Evolutionary conservation across 345 rosid genomes (phyloP).

Genomic region (Eucalyptus regnans): DNA sequence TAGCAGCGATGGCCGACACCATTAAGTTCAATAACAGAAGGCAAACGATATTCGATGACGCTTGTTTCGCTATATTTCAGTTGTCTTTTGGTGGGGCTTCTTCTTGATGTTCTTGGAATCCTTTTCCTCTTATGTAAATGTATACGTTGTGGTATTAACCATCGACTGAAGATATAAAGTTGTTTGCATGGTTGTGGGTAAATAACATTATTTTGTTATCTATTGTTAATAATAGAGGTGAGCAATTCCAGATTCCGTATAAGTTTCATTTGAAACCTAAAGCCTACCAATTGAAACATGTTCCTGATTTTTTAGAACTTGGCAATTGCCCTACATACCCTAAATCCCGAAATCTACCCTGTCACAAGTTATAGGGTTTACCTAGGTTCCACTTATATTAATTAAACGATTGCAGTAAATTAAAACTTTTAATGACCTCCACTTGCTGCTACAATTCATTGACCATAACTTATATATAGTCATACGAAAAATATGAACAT

Average conservation of each 20-base stretch:
- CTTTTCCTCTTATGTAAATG: neutral
- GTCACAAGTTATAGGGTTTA: no score
- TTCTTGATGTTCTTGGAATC: neutral
- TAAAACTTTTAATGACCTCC: no score
- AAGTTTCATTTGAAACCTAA: no score
- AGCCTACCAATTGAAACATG: no score
- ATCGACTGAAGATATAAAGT: neutral
- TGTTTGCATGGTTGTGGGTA: neutral
- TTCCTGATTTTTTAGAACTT: no score
- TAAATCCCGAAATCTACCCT: no score
- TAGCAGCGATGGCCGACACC: neutral
- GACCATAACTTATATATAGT: no score
- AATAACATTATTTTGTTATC: neutral
- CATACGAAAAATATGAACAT: no score
- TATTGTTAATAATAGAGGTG: neutral
- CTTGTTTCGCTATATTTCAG: neutral
- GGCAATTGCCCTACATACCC: no score
- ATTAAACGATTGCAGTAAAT: no score
- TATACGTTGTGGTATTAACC: neutral
- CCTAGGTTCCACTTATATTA: no score
- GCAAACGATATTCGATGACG: neutral
- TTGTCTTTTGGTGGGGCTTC: neutral
- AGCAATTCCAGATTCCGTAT: rapidly evolving
- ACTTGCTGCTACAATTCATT: no score
- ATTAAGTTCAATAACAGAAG: neutral